Percentiles rank a stretch among this genome's conserved stretches.
Evolutionary conservation across 306 rosid species (phyloP).

Genomic region (Cicer yamashitae): DNA sequence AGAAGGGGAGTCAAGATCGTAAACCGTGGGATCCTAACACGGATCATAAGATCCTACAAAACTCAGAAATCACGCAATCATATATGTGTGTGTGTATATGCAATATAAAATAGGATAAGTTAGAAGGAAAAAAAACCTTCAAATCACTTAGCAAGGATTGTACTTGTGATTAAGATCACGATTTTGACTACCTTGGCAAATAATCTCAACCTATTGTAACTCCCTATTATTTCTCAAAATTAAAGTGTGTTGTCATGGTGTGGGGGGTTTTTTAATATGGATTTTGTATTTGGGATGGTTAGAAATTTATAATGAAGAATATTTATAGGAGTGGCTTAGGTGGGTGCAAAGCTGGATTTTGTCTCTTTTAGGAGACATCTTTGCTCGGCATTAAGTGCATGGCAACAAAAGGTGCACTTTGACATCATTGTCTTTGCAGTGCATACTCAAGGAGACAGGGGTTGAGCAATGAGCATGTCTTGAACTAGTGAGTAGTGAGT

Average conservation of each 20-base stretch:
- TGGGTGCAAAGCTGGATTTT: conserved; percentile 2
- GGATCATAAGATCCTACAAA: not conserved
- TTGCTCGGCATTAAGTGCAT: conserved; percentile 8
- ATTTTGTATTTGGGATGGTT: not conserved
- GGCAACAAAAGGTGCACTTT: not conserved
- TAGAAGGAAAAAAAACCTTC: not conserved
- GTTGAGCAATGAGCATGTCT: not conserved
- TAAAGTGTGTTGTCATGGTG: conserved; percentile 15
- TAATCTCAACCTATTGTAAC: conserved; percentile 14
- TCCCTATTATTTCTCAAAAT: not conserved
- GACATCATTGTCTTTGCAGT: conserved; percentile 2
- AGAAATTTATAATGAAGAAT: not conserved
- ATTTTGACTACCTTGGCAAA: not conserved
- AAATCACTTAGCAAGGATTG: not conserved
- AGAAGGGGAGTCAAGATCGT: not conserved
- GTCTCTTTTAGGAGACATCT: conserved; percentile 17
- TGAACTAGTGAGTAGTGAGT: not conserved
- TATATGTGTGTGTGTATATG: not conserved
- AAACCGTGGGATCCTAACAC: not conserved
- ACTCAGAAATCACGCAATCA: not conserved
- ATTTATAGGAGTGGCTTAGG: not conserved
- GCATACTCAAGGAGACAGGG: not conserved
- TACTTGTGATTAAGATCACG: not conserved
- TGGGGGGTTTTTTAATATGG: conserved; percentile 5
- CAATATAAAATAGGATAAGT: not conserved